phyloP scores from a whole-genome alignment of 257 asterid genomes.

The Haberlea rhodopensis region DNA sequence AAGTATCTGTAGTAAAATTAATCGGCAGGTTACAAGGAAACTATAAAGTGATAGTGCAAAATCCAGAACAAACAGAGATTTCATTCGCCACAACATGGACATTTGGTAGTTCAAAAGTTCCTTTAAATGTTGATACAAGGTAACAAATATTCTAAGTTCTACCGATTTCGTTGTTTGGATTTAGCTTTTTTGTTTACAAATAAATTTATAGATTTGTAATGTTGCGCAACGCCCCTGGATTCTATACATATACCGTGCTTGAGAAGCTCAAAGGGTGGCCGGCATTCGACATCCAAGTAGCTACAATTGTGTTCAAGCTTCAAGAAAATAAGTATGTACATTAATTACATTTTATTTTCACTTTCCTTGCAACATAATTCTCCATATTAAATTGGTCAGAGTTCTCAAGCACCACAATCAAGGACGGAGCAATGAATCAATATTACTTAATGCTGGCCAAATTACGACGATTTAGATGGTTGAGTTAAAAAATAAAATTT shows the following conservation, averaged over 20 bases:
- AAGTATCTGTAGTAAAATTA: too few relatives aligned
- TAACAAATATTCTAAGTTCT: too few relatives aligned
- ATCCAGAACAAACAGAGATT: conserved; percentile 44
- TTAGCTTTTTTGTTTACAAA: background rate
- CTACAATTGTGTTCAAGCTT: conserved; percentile 45
- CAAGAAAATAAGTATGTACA: conserved; percentile 32
- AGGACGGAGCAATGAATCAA: background rate
- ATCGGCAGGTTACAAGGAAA: conserved; percentile 50
- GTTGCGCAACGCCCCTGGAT: conserved; percentile 43
- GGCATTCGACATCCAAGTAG: conserved; percentile 32
- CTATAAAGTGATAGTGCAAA: conserved; percentile 33
- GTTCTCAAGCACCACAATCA: background rate
- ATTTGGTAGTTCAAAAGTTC: conserved; percentile 24
- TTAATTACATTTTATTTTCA: background rate
- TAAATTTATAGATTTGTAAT: conserved; percentile 28
- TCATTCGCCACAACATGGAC: conserved; percentile 52
- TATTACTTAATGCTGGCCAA: background rate
- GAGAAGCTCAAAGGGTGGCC: conserved; percentile 47
- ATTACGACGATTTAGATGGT: background rate
- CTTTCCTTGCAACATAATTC: background rate
- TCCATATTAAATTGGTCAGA: too few relatives aligned
- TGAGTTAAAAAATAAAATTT: background rate
- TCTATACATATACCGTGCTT: conserved; percentile 41
- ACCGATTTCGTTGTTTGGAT: too few relatives aligned
- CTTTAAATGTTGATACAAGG: conserved; percentile 61